Percentiles rank a stretch among this genome's conserved stretches.
Conservation (phyloP, 2,329 filamentous ascomycete species). For the Metarhizium sp. region DNA sequence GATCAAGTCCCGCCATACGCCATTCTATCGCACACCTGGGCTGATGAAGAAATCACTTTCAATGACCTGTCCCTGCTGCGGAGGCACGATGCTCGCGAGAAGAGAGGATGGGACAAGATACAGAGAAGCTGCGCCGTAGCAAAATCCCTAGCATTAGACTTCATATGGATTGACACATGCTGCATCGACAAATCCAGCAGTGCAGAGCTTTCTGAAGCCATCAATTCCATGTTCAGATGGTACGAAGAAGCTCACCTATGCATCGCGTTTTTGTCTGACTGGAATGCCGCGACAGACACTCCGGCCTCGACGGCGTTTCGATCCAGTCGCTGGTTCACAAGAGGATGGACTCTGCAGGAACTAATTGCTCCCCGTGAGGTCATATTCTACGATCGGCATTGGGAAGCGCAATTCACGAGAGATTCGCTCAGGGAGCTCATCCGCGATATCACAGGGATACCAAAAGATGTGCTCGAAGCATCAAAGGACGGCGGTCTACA, state of each 20-base stretch:
- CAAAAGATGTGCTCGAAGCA: constrained; percentile 10
- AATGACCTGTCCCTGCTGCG: constrained; percentile 4
- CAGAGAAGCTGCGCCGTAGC: constrained; percentile 8
- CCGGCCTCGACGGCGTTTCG: constrained; percentile 2
- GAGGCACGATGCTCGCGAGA: background rate
- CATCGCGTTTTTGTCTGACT: constrained; percentile 10
- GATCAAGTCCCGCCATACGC: constrained; percentile 10
- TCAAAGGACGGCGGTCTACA: constrained; percentile 2
- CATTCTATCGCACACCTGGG: constrained; percentile 14
- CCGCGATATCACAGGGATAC: constrained; percentile 14
- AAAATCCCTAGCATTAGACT: constrained; percentile 3
- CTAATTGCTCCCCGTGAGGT: constrained; percentile 14
- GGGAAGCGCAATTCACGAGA: constrained; percentile 12
- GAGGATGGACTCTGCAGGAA: constrained; percentile 8
- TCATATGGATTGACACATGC: constrained; percentile 12
- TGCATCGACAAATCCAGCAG: constrained; percentile 11
- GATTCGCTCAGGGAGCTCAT: constrained; percentile 12
- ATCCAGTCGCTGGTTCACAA: constrained; percentile 5
- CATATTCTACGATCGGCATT: constrained; percentile 16
- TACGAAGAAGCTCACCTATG: constrained; percentile 12
- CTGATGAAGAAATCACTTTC: constrained; percentile 9
- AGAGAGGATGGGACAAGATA: constrained; percentile 6
- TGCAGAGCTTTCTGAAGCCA: background rate
- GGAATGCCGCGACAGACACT: constrained; percentile 2
- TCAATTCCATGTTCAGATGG: constrained; percentile 9